phyloP scores from a whole-genome alignment of 75 land plant genomes.

The Pseudotsuga menziesii region DNA sequence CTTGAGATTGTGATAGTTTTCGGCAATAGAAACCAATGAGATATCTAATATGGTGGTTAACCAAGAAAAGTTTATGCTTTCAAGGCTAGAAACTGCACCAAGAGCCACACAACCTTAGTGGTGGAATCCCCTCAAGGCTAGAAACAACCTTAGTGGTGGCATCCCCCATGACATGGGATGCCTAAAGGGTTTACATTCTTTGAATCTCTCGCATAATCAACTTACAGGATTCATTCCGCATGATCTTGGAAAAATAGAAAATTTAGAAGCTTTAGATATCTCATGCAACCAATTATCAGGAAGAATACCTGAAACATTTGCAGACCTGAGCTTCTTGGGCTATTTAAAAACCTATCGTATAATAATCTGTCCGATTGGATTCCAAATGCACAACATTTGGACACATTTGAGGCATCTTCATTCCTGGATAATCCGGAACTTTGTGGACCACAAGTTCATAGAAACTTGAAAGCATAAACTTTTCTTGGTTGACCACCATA shows the following conservation, averaged over 20 bases:
- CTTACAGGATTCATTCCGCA: neutral
- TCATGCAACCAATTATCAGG: conserved; percentile 8
- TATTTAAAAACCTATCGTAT: conserved; percentile 2
- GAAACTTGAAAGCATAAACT: conserved; percentile 7
- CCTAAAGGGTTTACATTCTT: neutral
- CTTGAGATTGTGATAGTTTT: conserved; percentile 16
- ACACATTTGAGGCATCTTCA: neutral
- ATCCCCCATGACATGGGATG: neutral
- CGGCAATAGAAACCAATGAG: conserved; percentile 14
- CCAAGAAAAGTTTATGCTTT: conserved; percentile 25
- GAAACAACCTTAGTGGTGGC: conserved; percentile 8
- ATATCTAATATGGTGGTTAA: conserved; percentile 22
- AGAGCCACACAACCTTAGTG: too few relatives aligned
- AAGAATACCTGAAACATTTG: neutral
- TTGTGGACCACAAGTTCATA: conserved; percentile 5
- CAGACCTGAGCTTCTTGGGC: neutral
- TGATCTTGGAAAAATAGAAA: neutral
- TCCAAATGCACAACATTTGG: neutral
- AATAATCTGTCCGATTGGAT: conserved; percentile 9
- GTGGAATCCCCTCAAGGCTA: neutral
- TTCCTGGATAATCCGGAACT: conserved; percentile 10
- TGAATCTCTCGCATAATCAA: conserved; percentile 7
- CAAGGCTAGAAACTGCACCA: neutral
- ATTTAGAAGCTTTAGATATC: conserved; percentile 4
- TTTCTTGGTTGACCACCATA: conserved; percentile 13